Percentiles rank a stretch among this genome's conserved stretches.
These are phyloP conservation scores for Candida tibetensis DNA, from an alignment of 805 yeast species.

Conservation along the genomic window DNA sequence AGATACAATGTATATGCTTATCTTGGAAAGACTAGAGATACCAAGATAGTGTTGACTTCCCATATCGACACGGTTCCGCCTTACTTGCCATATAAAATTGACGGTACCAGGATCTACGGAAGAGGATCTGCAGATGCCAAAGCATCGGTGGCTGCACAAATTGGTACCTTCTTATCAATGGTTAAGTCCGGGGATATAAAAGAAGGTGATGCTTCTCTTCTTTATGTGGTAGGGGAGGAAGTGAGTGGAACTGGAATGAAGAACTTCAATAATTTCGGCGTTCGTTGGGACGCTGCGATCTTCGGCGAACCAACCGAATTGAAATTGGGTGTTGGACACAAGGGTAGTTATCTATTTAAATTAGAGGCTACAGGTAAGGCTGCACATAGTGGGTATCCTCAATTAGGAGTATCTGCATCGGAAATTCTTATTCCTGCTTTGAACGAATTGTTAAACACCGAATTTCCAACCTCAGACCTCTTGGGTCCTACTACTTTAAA, in stretches of 20 bases:
- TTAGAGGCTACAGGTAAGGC: constrained; percentile 53
- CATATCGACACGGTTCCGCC: constrained; percentile 78
- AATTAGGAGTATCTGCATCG: constrained; percentile 62
- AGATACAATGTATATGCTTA: constrained; percentile 60
- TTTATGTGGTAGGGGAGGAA: constrained; percentile 73
- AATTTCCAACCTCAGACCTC: constrained; percentile 49
- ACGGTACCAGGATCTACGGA: constrained; percentile 54
- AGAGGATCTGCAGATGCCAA: constrained; percentile 74
- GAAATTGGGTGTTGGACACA: constrained; percentile 68
- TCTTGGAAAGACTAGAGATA: constrained; percentile 41
- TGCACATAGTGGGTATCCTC: constrained; percentile 69
- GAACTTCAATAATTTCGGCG: constrained; percentile 38
- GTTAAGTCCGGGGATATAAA: constrained; percentile 31
- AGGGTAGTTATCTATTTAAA: constrained; percentile 49
- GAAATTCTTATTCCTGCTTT: constrained; percentile 52
- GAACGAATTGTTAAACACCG: constrained; percentile 39
- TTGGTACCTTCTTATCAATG: constrained; percentile 52
- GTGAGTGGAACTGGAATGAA: constrained; percentile 64
- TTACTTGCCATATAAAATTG: constrained; percentile 47
- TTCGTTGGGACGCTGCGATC: constrained; percentile 56
- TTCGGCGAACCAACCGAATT: constrained; percentile 78
- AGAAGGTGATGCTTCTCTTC: constrained; percentile 56
- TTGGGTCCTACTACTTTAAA: constrained; percentile 64
- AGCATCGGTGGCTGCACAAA: constrained; percentile 63
- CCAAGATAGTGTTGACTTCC: constrained; percentile 53